Evolutionary conservation across 345 rosid genomes (phyloP).

Genomic region (Melastoma malabathricum): DNA sequence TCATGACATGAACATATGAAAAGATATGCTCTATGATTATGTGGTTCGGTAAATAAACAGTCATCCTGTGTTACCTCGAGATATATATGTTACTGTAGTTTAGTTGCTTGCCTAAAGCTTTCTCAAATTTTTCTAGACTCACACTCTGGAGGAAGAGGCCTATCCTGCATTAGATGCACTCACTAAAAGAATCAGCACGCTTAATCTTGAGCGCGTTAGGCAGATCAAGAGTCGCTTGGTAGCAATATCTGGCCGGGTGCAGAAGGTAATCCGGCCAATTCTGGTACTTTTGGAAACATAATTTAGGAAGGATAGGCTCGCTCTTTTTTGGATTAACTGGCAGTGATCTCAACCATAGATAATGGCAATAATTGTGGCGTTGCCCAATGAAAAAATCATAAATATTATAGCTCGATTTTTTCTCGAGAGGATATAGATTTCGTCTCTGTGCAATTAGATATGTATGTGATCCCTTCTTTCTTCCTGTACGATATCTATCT

Average conservation of each 20-base stretch:
- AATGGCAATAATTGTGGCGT: too few species aligned
- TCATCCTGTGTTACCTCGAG: too few species aligned
- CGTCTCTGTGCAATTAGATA: too few species aligned
- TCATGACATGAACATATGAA: too few species aligned
- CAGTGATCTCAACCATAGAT: neutral
- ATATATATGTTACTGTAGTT: neutral
- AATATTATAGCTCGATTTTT: too few species aligned
- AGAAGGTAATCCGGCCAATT: conserved; percentile 35
- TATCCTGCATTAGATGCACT: conserved; percentile 73
- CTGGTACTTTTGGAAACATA: neutral
- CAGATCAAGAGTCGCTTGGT: conserved; percentile 68
- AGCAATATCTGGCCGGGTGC: conserved; percentile 56
- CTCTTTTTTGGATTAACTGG: too few species aligned
- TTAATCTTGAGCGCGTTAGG: conserved; percentile 60
- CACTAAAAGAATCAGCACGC: conserved; percentile 65
- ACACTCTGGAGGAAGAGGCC: conserved; percentile 59
- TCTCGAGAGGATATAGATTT: too few species aligned
- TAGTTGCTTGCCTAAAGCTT: neutral
- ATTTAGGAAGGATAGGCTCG: too few species aligned
- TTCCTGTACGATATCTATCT: too few species aligned
- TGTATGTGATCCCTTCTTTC: neutral
- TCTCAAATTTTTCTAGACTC: conserved; percentile 19
- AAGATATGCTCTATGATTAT: too few species aligned
- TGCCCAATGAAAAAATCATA: too few species aligned
- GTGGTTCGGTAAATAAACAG: too few species aligned